These are phyloP conservation scores for Cucurbita ficifolia DNA, from an alignment of 306 rosid genomes.

Conservation along the genomic window DNA sequence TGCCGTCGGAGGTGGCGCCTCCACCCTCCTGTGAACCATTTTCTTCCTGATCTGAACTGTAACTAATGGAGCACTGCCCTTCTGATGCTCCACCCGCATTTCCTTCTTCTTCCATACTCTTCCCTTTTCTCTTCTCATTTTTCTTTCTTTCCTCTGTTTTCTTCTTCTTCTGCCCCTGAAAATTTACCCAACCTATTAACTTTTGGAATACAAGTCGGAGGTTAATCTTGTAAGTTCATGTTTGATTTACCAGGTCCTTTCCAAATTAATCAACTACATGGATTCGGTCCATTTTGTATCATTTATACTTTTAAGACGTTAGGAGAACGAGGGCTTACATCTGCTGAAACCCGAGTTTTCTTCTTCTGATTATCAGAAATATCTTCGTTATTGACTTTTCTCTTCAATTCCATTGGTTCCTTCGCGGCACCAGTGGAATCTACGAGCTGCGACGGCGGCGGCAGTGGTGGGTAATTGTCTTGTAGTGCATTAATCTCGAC, in stretches of 20 bases:
- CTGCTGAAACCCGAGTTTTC: constrained; percentile 23
- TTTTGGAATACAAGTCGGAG: no score
- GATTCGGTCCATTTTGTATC: no score
- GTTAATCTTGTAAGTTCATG: no score
- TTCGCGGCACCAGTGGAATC: not conserved
- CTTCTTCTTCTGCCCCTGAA: constrained; percentile 36
- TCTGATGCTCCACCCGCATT: constrained; percentile 9
- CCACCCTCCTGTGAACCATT: constrained; percentile 39
- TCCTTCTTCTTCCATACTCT: constrained; percentile 19
- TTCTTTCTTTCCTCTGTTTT: constrained; percentile 5
- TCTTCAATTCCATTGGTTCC: constrained; percentile 16
- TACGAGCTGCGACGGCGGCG: not conserved
- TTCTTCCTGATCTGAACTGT: constrained; percentile 50
- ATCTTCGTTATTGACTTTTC: constrained; percentile 16
- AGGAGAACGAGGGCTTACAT: constrained; percentile 26
- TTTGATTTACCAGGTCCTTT: not conserved
- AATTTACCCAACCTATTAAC: no score
- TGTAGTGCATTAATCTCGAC: not conserved
- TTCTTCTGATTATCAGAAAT: constrained; percentile 27
- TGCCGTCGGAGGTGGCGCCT: constrained; percentile 26
- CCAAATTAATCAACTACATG: no score
- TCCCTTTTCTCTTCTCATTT: constrained; percentile 25
- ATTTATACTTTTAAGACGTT: no score
- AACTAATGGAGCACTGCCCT: constrained; percentile 39
- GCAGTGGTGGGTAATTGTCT: not conserved